Base-by-base conservation (phyloP, 768 basidiomycete species). In the Termitomyces sp. region DNA sequence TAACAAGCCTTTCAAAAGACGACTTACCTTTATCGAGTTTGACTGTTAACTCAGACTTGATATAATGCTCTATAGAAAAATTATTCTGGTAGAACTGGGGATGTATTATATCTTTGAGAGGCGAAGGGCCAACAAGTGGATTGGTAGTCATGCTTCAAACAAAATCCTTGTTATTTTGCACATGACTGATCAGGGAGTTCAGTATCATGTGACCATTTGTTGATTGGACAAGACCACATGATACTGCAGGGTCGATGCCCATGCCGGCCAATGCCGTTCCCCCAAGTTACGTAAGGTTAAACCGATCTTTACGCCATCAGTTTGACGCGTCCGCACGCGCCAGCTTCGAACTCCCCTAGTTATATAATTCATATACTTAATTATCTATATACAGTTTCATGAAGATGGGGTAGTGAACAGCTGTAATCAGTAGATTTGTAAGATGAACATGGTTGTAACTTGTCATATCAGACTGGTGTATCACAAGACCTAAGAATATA, bases 61-160 rank as follows among this genome's bases (percentile, higher is more conserved):
- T 81, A 69, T 83, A 91, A 4, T 77, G 68, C 70, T 98, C 95
- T 57, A 89, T 86, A 46, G 84, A 77, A 58, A 97, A 88, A 71
- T 91, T 91, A 63, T 94, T 91, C 72, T 98, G 95, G 72, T 97
- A 94, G 69, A 97, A 95, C 68, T 96, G 94, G 2, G 95, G 95
- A 63, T 86, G 74, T 50, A 98, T 80, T 61, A 93, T 76, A 72
- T 93, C 91, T 67, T 77, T 79, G 59, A 87, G 77, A 18, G 76
- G 63, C 47, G 84, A 86, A 18, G 84, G 84, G 8, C 79, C 84
- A 49, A 77, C 77, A 53, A 87, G 77, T 38, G 83, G 81, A 69
- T 77, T 81, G 75, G 43, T 33, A 36, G 55, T 47, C 55, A 56
- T 56, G n/a, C 9, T 43, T 20, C 5, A 43, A n/a, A 4, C 1